phyloP scores from a whole-genome alignment of 2,329 filamentous ascomycete species.

The Metarhizium anisopliae region DNA sequence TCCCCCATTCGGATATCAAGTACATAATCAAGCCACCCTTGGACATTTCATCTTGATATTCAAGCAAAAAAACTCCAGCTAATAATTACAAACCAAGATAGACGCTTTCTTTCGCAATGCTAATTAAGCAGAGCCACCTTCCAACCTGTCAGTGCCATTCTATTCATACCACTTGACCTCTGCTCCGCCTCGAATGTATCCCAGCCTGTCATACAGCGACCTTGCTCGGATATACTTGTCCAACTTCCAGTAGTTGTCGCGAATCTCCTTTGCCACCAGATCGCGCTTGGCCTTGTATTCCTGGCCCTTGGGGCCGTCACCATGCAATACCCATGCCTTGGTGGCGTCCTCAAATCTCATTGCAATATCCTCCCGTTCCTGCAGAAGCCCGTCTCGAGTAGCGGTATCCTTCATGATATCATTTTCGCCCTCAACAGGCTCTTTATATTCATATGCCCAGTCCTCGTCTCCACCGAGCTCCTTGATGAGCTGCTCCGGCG shows the following conservation, averaged over 20 bases:
- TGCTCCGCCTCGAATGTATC: constrained; percentile 38
- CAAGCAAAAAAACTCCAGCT: too few species aligned
- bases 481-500: too few species aligned
- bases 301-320: constrained; percentile 37
- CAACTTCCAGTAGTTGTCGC: constrained; percentile 75
- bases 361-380: too few species aligned
- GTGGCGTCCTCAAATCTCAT: too few species aligned
- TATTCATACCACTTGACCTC: constrained; percentile 57
- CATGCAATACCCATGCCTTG: too few species aligned
- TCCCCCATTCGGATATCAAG: not conserved
- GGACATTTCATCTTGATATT: too few species aligned
- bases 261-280: constrained; percentile 52
- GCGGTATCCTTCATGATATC: too few species aligned
- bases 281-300: constrained; percentile 49
- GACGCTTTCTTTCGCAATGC: not conserved
- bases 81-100: not conserved
- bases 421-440: too few species aligned
- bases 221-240: constrained; percentile 81
- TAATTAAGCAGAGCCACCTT: not conserved
- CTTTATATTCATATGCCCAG: too few species aligned
- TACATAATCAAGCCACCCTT: not conserved
- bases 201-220: constrained; percentile 61
- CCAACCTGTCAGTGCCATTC: not conserved
- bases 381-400: too few species aligned
- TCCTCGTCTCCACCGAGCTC: too few species aligned